Evolutionary conservation across 1,284 basidiomycete genomes (phyloP), one percentile per base, ranked within the genome.

Genomic region (Fomitopsis pinicola): DNA sequence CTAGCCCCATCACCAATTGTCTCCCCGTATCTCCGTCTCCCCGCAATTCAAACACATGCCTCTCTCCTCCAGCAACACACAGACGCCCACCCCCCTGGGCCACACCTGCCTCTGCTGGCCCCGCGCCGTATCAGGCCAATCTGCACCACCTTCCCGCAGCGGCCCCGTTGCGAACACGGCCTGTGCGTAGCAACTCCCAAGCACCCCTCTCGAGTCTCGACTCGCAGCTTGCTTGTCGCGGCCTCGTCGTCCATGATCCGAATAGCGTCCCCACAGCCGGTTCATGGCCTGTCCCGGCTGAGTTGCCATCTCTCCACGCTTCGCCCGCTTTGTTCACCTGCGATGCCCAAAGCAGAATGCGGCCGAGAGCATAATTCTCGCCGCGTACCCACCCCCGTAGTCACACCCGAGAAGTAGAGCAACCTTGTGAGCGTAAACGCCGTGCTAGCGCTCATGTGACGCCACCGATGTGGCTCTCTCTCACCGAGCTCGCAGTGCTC

Each of bases 21-120:
- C 52, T 53, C 22, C 57, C 33, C 57, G 42, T 59, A 59, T 59
- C 57, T 59, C 57, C 57, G 57, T 59, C 48, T 33, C 19, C 26
- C 10, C 28, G 46, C 54, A 38, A 36, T 17, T n/a, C 26, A 53
- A 28, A 26, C 42, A 35, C 44, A 36, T 48, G 26, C 15, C 22
- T 22, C 22, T 22, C 22, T 22, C 22, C 22, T 22, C 56, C 30
- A 33, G 42, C 38, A 2, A 5, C 22, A 52, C 28, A 22, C 22
- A 52, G 48, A 12, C 28, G n/a, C 46, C 28, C 26, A 22, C 22
- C 26, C 22, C 5, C 17, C 8, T n/a, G 22, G n/a, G 7, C 44
- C 44, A 46, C 44, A 26, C 44, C 19, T 26, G n/a, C 44, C 44
- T 46, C 44, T 6, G 7, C 19, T n/a, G 44, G n/a, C 26, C 46